phyloP scores from a whole-genome alignment of 2,329 filamentous ascomycete genomes.

The Penicillium sp. region DNA sequence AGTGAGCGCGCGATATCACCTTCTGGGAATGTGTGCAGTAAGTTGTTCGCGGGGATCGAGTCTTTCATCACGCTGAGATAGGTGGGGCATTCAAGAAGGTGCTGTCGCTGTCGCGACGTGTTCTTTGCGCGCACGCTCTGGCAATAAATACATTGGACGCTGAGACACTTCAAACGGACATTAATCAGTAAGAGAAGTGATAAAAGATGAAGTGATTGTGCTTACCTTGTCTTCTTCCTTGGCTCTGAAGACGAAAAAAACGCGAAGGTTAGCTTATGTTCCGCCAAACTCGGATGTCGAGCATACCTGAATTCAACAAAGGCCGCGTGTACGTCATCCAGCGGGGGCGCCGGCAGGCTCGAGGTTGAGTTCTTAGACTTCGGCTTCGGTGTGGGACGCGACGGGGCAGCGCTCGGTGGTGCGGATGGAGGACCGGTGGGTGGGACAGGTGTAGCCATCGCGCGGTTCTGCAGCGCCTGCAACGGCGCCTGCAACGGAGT shows the following conservation, averaged over 20 bases:
- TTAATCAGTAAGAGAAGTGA: no score
- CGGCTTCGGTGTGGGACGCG: constrained; percentile 42
- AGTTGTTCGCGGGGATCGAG: constrained; percentile 54
- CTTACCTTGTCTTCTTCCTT: constrained; percentile 51
- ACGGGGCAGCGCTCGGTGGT: constrained; percentile 33
- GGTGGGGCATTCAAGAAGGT: constrained; percentile 51
- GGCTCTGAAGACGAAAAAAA: constrained; percentile 51
- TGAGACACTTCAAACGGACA: constrained; percentile 40
- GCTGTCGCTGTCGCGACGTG: constrained; percentile 53
- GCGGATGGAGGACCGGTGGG: constrained; percentile 33
- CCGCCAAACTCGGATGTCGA: no score
- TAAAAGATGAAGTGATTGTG: neutral
- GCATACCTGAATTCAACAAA: no score
- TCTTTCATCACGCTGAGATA: constrained; percentile 57
- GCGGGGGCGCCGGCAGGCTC: constrained; percentile 48
- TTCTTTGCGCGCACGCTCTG: constrained; percentile 54
- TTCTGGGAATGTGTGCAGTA: constrained; percentile 54
- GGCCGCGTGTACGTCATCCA: constrained; percentile 53
- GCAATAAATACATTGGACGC: constrained; percentile 54
- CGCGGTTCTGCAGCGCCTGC: constrained; percentile 42
- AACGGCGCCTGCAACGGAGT: constrained; percentile 47
- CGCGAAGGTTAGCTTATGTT: neutral
- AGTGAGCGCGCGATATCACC: constrained; percentile 51
- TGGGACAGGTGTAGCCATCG: constrained; percentile 42
- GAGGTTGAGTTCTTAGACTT: constrained; percentile 41